These are phyloP conservation scores for Cystobasidium tubakii DNA, from an alignment of 768 basidiomycete species.

Conservation along the genomic window DNA sequence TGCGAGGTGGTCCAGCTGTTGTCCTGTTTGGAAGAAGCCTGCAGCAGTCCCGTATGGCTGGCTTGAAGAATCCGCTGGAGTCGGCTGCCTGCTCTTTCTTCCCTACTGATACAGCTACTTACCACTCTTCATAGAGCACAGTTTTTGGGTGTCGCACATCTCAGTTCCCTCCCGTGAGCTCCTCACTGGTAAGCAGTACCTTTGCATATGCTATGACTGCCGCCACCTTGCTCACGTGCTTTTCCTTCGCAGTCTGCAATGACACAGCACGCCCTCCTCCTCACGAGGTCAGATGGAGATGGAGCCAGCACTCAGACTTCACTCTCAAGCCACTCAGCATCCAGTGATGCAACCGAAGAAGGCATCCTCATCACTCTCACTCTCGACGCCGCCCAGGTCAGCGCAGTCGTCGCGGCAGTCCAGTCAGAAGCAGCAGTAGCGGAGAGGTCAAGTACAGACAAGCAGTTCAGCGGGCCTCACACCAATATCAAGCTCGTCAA, in stretches of 20 bases:
- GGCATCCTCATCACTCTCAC: conserved; percentile 1
- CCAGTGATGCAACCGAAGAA: not conserved
- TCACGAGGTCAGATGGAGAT: not conserved
- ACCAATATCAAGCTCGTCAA: conserved; percentile 17
- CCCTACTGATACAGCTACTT: too few relatives aligned
- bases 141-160: too few relatives aligned
- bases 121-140: too few relatives aligned
- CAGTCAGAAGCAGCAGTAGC: not conserved
- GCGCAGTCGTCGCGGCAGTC: not conserved
- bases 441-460: not conserved
- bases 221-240: too few relatives aligned
- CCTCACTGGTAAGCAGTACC: too few relatives aligned
- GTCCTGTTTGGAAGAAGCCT: too few relatives aligned
- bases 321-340: not conserved
- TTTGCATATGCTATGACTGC: too few relatives aligned
- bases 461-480: not conserved
- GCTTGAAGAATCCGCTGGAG: too few relatives aligned
- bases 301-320: not conserved
- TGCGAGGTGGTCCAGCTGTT: not conserved
- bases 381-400: conserved; percentile 7
- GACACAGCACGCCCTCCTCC: conserved; percentile 10
- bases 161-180: too few relatives aligned
- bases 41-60: too few relatives aligned
- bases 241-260: not conserved
- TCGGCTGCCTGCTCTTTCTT: too few relatives aligned